Conservation (phyloP, 2,329 filamentous ascomycete genomes). For the Phyllosticta ampelicida region DNA sequence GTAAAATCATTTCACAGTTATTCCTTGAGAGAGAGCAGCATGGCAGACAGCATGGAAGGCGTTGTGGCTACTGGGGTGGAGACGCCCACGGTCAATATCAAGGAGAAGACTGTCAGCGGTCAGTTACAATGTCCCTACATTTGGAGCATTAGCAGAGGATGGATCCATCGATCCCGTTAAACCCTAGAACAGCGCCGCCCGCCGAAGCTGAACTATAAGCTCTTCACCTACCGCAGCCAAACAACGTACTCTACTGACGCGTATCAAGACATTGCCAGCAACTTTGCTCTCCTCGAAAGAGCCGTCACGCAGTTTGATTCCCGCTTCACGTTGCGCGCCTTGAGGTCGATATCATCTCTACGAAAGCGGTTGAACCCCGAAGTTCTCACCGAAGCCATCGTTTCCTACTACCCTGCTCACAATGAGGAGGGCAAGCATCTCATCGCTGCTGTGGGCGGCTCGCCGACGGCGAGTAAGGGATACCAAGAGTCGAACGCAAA, state of each 20-base stretch:
- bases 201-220: neutral
- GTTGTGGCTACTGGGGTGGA: constrained; percentile 30
- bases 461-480: constrained; percentile 18
- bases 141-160: neutral
- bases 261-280: constrained; percentile 77
- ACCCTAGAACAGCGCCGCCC: neutral
- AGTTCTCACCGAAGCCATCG: constrained; percentile 69
- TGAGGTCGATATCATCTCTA: constrained; percentile 90
- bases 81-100: constrained; percentile 30
- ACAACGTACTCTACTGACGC: constrained; percentile 8
- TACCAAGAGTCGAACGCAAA: constrained; percentile 52
- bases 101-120: constrained; percentile 31
- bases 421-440: constrained; percentile 59
- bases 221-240: neutral
- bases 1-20: constrained; percentile 8
- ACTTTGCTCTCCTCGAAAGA: constrained; percentile 82
- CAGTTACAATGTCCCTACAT: constrained; percentile 12
- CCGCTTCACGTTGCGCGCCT: constrained; percentile 84
- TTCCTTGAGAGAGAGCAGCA: constrained; percentile 14
- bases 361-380: constrained; percentile 82
- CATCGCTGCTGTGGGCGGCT: constrained; percentile 56
- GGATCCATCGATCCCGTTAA: neutral
- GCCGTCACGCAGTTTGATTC: constrained; percentile 89
- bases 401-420: constrained; percentile 64
- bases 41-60: constrained; percentile 43